phyloP scores from a whole-genome alignment of 2,329 filamentous ascomycete species.

The Fusarium buxicola region DNA sequence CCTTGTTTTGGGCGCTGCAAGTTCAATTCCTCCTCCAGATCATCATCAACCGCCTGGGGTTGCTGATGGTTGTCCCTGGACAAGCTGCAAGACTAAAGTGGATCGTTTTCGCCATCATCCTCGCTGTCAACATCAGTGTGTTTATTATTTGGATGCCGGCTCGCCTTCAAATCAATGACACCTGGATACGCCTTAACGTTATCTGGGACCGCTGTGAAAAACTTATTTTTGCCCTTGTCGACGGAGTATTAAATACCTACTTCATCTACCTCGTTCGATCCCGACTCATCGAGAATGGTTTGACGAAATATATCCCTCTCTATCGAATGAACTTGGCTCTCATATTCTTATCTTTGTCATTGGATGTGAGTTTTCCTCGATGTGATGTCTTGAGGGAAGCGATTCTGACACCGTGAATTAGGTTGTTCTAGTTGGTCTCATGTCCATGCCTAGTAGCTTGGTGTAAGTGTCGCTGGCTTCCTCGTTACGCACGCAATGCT shows the following conservation, averaged over 20 bases:
- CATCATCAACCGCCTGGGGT: slow-evolving; percentile 63
- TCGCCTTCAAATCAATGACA: slow-evolving; percentile 55
- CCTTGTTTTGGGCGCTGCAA: slow-evolving; percentile 53
- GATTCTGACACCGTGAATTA: background rate
- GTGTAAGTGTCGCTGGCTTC: slow-evolving; percentile 31
- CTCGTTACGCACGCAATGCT: background rate
- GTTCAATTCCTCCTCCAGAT: slow-evolving; percentile 65
- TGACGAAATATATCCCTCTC: slow-evolving; percentile 61
- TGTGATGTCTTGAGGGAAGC: rapidly evolving
- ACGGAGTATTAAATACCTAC: slow-evolving; percentile 61
- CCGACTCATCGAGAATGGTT: slow-evolving; percentile 58
- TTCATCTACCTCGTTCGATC: slow-evolving; percentile 60
- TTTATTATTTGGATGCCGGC: slow-evolving; percentile 67
- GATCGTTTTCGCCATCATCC: slow-evolving; percentile 58
- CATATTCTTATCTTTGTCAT: slow-evolving; percentile 41
- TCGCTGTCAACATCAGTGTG: slow-evolving; percentile 62
- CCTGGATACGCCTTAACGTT: slow-evolving; percentile 58
- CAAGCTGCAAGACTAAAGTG: slow-evolving; percentile 57
- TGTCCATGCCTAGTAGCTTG: slow-evolving; percentile 44
- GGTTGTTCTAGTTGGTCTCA: slow-evolving; percentile 43
- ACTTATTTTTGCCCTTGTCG: slow-evolving; percentile 61
- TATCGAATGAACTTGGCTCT: slow-evolving; percentile 50
- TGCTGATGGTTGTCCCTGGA: slow-evolving; percentile 56
- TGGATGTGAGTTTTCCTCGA: slow-evolving; percentile 34
- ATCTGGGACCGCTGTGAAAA: slow-evolving; percentile 67